phyloP scores from a whole-genome alignment of 805 yeast genomes.

The Brettanomyces nanus region DNA sequence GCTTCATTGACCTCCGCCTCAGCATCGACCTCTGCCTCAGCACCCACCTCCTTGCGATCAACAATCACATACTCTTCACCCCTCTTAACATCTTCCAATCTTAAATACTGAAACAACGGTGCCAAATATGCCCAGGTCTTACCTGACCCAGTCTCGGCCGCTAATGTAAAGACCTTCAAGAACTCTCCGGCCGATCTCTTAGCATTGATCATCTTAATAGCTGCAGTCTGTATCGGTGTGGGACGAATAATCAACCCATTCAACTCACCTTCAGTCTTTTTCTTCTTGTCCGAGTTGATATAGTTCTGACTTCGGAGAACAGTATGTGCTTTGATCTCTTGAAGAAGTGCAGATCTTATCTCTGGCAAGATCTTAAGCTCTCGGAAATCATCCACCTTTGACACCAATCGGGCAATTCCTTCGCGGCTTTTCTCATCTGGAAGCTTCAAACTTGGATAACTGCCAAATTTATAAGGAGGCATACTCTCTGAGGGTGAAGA shows the following conservation, averaged over 20 bases:
- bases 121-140: slow-evolving; percentile 89
- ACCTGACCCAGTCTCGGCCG: slow-evolving; percentile 97
- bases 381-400: slow-evolving; percentile 55
- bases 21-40: not conserved
- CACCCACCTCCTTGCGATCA: not conserved
- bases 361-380: slow-evolving; percentile 59
- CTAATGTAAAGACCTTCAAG: slow-evolving; percentile 63
- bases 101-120: slow-evolving; percentile 62
- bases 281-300: slow-evolving; percentile 20
- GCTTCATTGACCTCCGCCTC: not conserved
- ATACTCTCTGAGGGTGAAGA: not conserved
- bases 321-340: slow-evolving; percentile 43
- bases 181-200: slow-evolving; percentile 27
- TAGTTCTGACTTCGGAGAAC: slow-evolving; percentile 30
- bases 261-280: slow-evolving; percentile 25
- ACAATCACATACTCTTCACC: not conserved
- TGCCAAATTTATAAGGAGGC: slow-evolving; percentile 36
- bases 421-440: slow-evolving; percentile 29
- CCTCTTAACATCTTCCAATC: slow-evolving; percentile 39
- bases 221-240: slow-evolving; percentile 77
- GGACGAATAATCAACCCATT: slow-evolving; percentile 41
- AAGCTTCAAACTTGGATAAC: slow-evolving; percentile 37
- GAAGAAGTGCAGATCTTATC: slow-evolving; percentile 51
- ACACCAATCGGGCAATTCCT: slow-evolving; percentile 31
- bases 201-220: slow-evolving; percentile 49